These are phyloP conservation scores for Cyberlindnera bimundalis DNA, from an alignment of 805 yeast genomes.

Conservation along the genomic window DNA sequence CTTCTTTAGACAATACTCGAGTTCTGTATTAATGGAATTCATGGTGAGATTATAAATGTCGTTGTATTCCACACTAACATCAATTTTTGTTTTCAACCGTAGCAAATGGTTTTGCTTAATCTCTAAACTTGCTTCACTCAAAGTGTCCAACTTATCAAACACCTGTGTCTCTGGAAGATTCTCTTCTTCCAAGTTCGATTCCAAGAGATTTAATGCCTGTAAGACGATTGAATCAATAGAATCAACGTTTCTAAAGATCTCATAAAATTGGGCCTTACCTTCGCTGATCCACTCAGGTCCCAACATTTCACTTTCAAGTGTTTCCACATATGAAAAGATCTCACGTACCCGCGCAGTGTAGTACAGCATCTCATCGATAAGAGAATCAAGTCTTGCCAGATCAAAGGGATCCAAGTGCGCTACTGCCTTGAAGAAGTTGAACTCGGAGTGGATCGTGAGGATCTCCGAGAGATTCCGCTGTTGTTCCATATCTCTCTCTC, in stretches of 20 bases:
- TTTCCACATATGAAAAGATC: constrained; percentile 11
- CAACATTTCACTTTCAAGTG: background rate
- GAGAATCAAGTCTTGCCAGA: constrained; percentile 16
- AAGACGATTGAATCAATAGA: constrained; percentile 34
- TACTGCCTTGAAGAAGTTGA: constrained; percentile 26
- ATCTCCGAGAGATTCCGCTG: constrained; percentile 22
- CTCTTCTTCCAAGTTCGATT: constrained; percentile 25
- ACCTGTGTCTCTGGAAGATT: constrained; percentile 28
- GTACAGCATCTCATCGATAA: constrained; percentile 22
- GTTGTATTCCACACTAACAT: constrained; percentile 39
- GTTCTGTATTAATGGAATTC: constrained; percentile 38
- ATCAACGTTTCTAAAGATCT: constrained; percentile 30
- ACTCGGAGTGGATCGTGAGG: constrained; percentile 21
- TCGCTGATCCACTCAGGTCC: constrained; percentile 33
- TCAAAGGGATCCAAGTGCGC: constrained; percentile 27
- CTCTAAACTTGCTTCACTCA: constrained; percentile 28
- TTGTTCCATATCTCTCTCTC: background rate
- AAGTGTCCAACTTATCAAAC: constrained; percentile 30
- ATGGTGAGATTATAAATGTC: constrained; percentile 42
- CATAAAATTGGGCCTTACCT: constrained; percentile 32
- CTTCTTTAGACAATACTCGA: constrained; percentile 34
- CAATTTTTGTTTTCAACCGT: constrained; percentile 33
- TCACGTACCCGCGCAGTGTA: constrained; percentile 21
- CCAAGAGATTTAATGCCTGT: constrained; percentile 35
- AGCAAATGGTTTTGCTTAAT: constrained; percentile 30